Base-by-base conservation (phyloP, 2,329 filamentous ascomycete species). In the Dactylellina cionopaga region DNA sequence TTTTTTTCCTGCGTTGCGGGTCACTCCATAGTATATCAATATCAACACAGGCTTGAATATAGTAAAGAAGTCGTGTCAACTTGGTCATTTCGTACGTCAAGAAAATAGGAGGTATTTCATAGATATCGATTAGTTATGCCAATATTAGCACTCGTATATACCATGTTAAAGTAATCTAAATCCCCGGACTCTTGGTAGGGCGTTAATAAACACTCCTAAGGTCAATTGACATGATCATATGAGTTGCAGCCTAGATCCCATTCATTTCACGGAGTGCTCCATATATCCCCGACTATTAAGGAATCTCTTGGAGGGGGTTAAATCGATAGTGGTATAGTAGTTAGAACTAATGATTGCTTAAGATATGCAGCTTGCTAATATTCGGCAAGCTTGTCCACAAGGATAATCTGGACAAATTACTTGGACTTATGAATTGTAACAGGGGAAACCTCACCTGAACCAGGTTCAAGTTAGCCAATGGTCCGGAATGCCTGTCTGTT, bases 221-320 rank as follows among this genome's bases (percentile, higher is more conserved):
- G 54, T 54, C 46, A 59, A 59, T 54, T 39, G 46, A 59, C 46
- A 39, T 52, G 62, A 58, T 65, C 49, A 68, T 55, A 15, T 59
- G 52, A 29, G 44, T 25, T 68, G 63, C 35, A 68, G 63, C 63
- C 63, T 68, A 52, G 33, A n/a, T 7, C 39, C 39, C 17, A 4
- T 68, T 13, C 31, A 58, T 66, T 66, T 56, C 51, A 47, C 63
- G 63, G 63, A 68, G 54, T 51, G 52, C 51, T 60, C 54, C 44
- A 52, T 46, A 52, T 22, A 44, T 59, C 63, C 54, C 54, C 54
- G 44, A 49, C 43, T 31, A 41, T 49, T 66, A 17, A 58, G 49
- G 62, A 56, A 66, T 33, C 62, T 51, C 62, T 22, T 66, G 46
- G 22, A 51, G 22, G 19, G 15, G 17, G 11, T 19, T 25, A 35